Base-by-base conservation (phyloP, 345 rosid genomes). In the Citrus inodora region DNA sequence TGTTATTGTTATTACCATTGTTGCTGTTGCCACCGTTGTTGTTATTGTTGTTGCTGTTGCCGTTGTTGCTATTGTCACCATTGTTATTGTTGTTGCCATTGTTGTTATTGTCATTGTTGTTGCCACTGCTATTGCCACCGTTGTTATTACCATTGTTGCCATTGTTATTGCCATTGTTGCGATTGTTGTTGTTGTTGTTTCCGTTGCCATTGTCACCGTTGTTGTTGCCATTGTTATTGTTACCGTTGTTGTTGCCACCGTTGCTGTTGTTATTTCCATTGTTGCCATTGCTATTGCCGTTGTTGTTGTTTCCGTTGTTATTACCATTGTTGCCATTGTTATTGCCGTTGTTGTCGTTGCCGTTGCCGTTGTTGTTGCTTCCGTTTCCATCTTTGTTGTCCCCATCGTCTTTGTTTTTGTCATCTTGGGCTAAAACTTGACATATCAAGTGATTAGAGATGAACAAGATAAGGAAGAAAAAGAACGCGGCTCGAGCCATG, bases 401-500 rank as follows among this genome's bases (percentile, higher is more conserved):
- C 17, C 51, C 51, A 13, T 13, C 14, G 51, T 13, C 65, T 13
- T 61, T 13, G 9, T 30, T 16, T 13, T 28, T 30, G 17, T 28
- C 17, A 30, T 64, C 38, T 16, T 16, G 38, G 2, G 68, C 68
- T 7, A 32, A 30, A 14, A 32, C 22, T 35, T 13, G 35, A 13
- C 9, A 16, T 64, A 64, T 64, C 10, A 64, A 14, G 22, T 16
- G 7, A 16, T 64, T 64, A 7, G 33, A 17, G n/a, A 17, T 32
- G 17, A 64, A 32, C 9, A 64, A 3, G 38, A 24, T 32, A 21
- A 64, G 33, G 11, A 64, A 17, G 68, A 64, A 30, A 33, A 64
- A 32, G 68, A 64, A 64, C 38, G 40, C 68, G 68, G 68, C 68
- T 64, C 68, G 68, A 30, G 68, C 11, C 68, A 64, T 64, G n/a